Conservation (phyloP, 805 yeast genomes). For the Saccharomyces jurei region DNA sequence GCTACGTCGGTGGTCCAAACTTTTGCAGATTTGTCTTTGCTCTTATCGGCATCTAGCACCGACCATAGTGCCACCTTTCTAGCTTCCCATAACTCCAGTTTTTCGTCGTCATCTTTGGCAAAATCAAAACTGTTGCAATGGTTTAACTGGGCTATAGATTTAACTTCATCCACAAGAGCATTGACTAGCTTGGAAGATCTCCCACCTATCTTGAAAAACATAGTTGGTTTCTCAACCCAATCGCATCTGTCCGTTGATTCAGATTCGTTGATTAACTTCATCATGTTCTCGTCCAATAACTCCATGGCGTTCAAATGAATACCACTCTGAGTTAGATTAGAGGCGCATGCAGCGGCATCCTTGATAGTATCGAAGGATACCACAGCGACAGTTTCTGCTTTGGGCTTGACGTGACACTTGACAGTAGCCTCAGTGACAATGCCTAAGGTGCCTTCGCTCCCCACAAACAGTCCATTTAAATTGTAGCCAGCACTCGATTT, state of each 20-base stretch:
- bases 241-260: conserved; percentile 42
- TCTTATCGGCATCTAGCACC: conserved; percentile 56
- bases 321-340: conserved; percentile 53
- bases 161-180: conserved; percentile 41
- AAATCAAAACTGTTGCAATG: conserved; percentile 52
- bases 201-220: conserved; percentile 60
- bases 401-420: conserved; percentile 58
- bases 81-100: conserved; percentile 65
- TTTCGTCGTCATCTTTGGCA: conserved; percentile 56
- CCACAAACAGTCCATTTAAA: conserved; percentile 64
- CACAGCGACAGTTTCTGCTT: conserved; percentile 57
- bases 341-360: conserved; percentile 66
- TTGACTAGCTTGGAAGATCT: conserved; percentile 34
- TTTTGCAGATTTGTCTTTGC: conserved; percentile 40
- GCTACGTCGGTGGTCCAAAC: conserved; percentile 77
- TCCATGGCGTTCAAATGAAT: conserved; percentile 69
- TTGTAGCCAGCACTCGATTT: conserved; percentile 77
- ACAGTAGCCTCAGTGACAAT: conserved; percentile 71
- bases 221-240: conserved; percentile 54
- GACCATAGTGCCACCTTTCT: conserved; percentile 65
- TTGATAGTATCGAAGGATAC: conserved; percentile 58
- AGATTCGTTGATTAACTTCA: conserved; percentile 53
- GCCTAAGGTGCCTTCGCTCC: conserved; percentile 76
- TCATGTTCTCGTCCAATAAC: conserved; percentile 62
- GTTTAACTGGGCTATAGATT: conserved; percentile 44